A percentile compares a stretch with the other conserved stretches of the same genome.
phyloP scores from a whole-genome alignment of 306 rosid species.

The Gillenia trifoliata region DNA sequence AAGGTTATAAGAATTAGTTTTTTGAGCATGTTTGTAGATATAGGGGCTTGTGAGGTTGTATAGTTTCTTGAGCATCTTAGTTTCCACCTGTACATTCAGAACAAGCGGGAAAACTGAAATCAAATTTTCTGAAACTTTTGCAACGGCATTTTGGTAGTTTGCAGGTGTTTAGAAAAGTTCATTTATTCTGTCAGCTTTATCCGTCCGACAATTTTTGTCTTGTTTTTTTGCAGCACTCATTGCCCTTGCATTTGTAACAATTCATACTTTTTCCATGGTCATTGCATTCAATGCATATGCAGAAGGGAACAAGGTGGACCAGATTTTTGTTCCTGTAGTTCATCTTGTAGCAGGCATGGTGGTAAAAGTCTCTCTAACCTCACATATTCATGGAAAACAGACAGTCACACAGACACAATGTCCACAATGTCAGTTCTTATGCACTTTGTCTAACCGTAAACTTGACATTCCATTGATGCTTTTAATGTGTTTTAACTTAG shows the following conservation, averaged over 20 bases:
- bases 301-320: slow-evolving; percentile 75
- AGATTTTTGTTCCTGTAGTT: slow-evolving; percentile 65
- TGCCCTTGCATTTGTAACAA: slow-evolving; percentile 86
- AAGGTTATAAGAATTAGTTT: too few species aligned
- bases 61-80: background rate
- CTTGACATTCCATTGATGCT: background rate
- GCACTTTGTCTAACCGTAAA: background rate
- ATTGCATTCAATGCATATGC: slow-evolving; percentile 89
- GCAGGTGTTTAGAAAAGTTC: slow-evolving; percentile 13
- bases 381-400: background rate
- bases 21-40: background rate
- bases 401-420: background rate
- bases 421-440: background rate
- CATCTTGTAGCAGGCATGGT: slow-evolving; percentile 72
- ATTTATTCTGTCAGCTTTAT: background rate
- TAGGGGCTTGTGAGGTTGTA: background rate
- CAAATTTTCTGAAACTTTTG: background rate
- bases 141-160: slow-evolving; percentile 3
- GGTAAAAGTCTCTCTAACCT: slow-evolving; percentile 44
- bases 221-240: slow-evolving; percentile 59
- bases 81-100: background rate
- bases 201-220: slow-evolving; percentile 15
- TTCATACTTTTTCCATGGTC: slow-evolving; percentile 95
- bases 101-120: slow-evolving; percentile 7
- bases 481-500: background rate